Conservation (phyloP, 805 yeast genomes). For the Ogataea paraovalis region DNA sequence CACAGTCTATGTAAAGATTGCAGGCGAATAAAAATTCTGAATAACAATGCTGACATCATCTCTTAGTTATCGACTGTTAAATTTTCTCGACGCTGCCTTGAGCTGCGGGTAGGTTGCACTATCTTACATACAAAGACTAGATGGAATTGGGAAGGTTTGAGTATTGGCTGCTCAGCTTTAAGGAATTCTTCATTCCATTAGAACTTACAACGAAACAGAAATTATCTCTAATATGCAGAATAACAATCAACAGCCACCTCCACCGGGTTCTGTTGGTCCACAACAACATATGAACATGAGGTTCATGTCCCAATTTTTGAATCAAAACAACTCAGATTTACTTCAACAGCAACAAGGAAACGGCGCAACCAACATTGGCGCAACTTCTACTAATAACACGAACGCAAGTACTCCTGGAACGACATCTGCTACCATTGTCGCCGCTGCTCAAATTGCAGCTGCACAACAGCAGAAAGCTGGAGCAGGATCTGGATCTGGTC, state of each 20-base stretch:
- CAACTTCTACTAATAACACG: slow-evolving; percentile 1
- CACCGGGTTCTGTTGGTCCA: slow-evolving; percentile 13
- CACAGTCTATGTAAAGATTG: no score
- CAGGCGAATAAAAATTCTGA: no score
- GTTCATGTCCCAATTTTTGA: slow-evolving; percentile 24
- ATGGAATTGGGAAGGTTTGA: no score
- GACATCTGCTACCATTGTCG: slow-evolving; percentile 19
- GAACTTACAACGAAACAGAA: no score
- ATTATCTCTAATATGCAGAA: no score
- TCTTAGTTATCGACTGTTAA: neutral
- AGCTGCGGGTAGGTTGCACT: no score
- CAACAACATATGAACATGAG: slow-evolving; percentile 25
- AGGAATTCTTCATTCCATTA: no score
- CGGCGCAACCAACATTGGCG: slow-evolving; percentile 4
- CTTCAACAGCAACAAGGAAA: slow-evolving; percentile 13
- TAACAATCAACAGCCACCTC: slow-evolving; percentile 16
- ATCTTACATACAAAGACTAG: no score
- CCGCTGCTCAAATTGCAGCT: slow-evolving; percentile 21
- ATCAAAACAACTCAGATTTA: slow-evolving; percentile 19
- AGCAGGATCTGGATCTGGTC: slow-evolving; percentile 9
- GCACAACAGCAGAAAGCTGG: slow-evolving; percentile 16
- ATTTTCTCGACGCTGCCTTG: neutral
- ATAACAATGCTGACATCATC: neutral
- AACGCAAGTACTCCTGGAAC: slow-evolving; percentile 10
- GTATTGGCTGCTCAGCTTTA: no score